A percentile compares a stretch with the other conserved stretches of the same genome.
These are phyloP conservation scores for Chrysoporthe deuterocubensis DNA, from an alignment of 2,329 filamentous ascomycete species.

Conservation along the genomic window DNA sequence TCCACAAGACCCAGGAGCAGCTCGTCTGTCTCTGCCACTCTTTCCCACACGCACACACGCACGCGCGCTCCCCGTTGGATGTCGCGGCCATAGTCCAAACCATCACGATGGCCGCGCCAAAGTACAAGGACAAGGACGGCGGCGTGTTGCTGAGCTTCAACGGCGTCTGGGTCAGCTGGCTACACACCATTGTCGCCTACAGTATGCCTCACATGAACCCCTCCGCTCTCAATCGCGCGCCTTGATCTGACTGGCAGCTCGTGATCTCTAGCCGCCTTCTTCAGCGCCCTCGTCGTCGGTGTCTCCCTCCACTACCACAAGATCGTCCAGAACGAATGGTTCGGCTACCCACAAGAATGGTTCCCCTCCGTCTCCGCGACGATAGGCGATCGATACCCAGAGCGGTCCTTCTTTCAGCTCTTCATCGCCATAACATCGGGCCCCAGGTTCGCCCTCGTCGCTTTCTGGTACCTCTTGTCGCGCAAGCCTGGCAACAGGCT, in stretches of 20 bases:
- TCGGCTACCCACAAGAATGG: slow-evolving; percentile 93
- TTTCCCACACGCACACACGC: background rate
- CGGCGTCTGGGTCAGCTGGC: slow-evolving; percentile 88
- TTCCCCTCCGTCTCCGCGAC: slow-evolving; percentile 95
- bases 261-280: slow-evolving; percentile 68
- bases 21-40: slow-evolving; percentile 5
- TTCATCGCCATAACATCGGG: slow-evolving; percentile 97
- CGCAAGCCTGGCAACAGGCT: slow-evolving; percentile 74
- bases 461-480: slow-evolving; percentile 89
- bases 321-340: slow-evolving; percentile 97
- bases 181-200: slow-evolving; percentile 85
- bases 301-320: slow-evolving; percentile 87
- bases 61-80: background rate
- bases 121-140: slow-evolving; percentile 69
- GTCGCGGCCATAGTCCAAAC: background rate
- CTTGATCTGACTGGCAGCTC: slow-evolving; percentile 18
- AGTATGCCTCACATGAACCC: slow-evolving; percentile 51
- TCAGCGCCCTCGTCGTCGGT: slow-evolving; percentile 84
- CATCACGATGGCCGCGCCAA: slow-evolving; percentile 45
- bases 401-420: slow-evolving; percentile 94
- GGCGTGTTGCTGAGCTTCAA: slow-evolving; percentile 69
- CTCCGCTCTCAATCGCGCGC: background rate
- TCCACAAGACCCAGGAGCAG: background rate
- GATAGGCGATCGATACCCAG: slow-evolving; percentile 95
- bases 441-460: slow-evolving; percentile 90